Conservation (phyloP, 768 basidiomycete genomes). For the Austroboletus eburneus region DNA sequence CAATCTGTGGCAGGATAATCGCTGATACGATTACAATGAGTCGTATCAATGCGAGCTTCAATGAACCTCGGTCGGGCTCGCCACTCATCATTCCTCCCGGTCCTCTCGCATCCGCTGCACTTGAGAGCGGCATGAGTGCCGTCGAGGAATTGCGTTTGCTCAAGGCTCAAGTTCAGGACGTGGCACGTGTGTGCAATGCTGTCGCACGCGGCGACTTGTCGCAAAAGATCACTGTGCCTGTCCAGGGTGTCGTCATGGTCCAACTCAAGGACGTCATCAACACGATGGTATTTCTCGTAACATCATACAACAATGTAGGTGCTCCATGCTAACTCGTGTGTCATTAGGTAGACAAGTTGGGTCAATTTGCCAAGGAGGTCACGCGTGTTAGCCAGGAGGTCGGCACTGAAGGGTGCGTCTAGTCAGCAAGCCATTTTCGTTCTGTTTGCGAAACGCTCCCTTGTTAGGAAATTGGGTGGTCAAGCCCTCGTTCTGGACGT, state of each 20-base stretch:
- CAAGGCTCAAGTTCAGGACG: constrained; percentile 81
- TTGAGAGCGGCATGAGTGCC: constrained; percentile 61
- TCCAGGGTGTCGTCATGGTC: constrained; percentile 75
- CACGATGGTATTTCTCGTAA: constrained; percentile 47
- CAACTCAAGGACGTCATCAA: constrained; percentile 80
- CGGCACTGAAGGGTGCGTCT: constrained; percentile 65
- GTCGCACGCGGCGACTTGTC: constrained; percentile 73
- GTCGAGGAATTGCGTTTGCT: constrained; percentile 74
- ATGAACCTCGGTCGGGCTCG: constrained; percentile 29
- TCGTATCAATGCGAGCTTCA: constrained; percentile 23
- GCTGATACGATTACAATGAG: constrained; percentile 41
- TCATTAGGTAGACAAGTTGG: constrained; percentile 59
- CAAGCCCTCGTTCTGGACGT: constrained; percentile 85
- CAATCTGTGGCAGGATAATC: constrained; percentile 51
- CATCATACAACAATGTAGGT: not conserved
- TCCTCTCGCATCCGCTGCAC: constrained; percentile 51
- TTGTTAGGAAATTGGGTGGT: constrained; percentile 66
- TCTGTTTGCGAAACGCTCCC: constrained; percentile 13
- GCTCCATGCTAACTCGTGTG: constrained; percentile 10
- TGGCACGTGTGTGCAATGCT: constrained; percentile 79
- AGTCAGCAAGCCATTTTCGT: constrained; percentile 1
- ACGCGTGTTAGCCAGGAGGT: constrained; percentile 84
- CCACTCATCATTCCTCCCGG: constrained; percentile 51
- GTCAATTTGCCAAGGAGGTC: constrained; percentile 88
- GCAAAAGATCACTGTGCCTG: constrained; percentile 75